Evolutionary conservation across 2,329 filamentous ascomycete species (phyloP).

Genomic region (Pestalotiopsis sp.): DNA sequence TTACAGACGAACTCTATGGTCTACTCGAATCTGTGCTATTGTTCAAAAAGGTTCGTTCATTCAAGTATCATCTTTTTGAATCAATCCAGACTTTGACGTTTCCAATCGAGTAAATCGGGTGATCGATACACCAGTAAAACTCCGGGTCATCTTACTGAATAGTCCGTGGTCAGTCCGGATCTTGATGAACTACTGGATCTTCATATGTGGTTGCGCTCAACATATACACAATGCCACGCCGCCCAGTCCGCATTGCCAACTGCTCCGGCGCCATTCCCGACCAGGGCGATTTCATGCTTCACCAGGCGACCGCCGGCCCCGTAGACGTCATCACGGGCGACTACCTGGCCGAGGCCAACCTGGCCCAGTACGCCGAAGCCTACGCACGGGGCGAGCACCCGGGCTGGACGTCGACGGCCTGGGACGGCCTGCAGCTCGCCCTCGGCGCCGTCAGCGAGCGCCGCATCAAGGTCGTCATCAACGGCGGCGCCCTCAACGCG

Average conservation of each 20-base stretch:
- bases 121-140: neutral
- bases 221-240: constrained; percentile 13
- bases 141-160: neutral
- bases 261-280: constrained; percentile 23
- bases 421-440: constrained; percentile 23
- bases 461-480: constrained; percentile 52
- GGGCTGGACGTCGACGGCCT: constrained; percentile 39
- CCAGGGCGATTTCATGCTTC: constrained; percentile 22
- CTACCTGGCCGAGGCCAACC: constrained; percentile 50
- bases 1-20: neutral
- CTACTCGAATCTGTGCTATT: neutral
- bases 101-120: neutral
- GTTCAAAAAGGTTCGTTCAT: neutral
- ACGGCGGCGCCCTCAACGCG: constrained; percentile 56
- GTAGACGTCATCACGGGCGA: constrained; percentile 41
- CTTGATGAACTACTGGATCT: neutral
- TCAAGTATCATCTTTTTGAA: neutral
- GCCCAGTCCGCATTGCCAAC: constrained; percentile 23
- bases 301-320: constrained; percentile 35
- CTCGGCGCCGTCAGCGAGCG: constrained; percentile 34
- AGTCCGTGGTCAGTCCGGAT: neutral
- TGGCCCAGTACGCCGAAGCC: constrained; percentile 43
- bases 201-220: neutral
- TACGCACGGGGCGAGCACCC: constrained; percentile 28
- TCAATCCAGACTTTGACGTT: neutral